These are phyloP conservation scores for Wallacemonas sp. DNA, from an alignment of 208 protist species.

Conservation along the genomic window DNA sequence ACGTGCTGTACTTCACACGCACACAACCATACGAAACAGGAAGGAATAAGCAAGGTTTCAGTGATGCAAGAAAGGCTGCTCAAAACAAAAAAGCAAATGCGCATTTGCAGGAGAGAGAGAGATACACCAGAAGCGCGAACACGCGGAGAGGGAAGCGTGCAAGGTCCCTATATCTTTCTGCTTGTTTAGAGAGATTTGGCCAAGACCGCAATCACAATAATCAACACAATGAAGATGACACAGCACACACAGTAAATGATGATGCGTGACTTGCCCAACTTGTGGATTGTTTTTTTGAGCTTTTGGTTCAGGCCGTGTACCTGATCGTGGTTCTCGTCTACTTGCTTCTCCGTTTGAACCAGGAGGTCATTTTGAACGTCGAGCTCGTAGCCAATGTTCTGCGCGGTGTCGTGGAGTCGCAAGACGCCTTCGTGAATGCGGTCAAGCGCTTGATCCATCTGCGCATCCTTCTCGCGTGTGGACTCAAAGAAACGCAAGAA, in stretches of 20 bases:
- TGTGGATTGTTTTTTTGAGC: slow-evolving; percentile 42
- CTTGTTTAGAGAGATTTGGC: slow-evolving; percentile 29
- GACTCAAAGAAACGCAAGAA: slow-evolving; percentile 51
- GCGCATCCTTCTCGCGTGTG: slow-evolving; percentile 42
- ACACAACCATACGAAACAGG: neutral
- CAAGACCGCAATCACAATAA: slow-evolving; percentile 54
- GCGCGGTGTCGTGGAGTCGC: slow-evolving; percentile 51
- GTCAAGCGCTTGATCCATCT: slow-evolving; percentile 56
- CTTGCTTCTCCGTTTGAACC: slow-evolving; percentile 32
- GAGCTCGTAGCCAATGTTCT: slow-evolving; percentile 51
- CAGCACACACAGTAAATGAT: slow-evolving; percentile 49
- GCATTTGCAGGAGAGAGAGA: too few species aligned
- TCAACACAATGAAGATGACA: slow-evolving; percentile 46
- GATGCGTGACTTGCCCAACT: slow-evolving; percentile 50
- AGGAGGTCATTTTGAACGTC: slow-evolving; percentile 39
- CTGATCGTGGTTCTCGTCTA: slow-evolving; percentile 39
- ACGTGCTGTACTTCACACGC: neutral
- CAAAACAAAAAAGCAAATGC: slow-evolving; percentile 11
- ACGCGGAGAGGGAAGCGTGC: neutral
- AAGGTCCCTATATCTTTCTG: neutral
- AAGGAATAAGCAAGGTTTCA: neutral
- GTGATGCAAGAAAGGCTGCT: neutral
- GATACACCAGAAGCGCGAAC: too few species aligned
- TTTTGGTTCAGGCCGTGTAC: slow-evolving; percentile 41
- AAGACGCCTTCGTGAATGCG: slow-evolving; percentile 53